A percentile compares a stretch with the other conserved stretches of the same genome.
These are phyloP conservation scores for Penicillium sp. DNA, from an alignment of 2,329 filamentous ascomycete species.

Conservation along the genomic window DNA sequence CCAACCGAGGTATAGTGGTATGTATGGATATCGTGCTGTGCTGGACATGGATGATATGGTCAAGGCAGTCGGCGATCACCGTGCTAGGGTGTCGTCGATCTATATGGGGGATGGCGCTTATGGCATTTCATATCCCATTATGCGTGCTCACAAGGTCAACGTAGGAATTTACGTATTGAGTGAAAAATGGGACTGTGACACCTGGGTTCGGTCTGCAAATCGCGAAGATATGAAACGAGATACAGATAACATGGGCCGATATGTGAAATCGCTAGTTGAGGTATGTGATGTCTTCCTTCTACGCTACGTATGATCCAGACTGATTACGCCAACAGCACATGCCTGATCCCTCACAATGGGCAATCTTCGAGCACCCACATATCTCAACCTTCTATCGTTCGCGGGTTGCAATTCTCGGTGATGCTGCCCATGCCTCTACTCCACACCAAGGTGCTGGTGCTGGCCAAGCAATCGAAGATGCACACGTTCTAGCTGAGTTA, in stretches of 20 bases:
- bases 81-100: slow-evolving; percentile 34
- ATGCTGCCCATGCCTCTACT: slow-evolving; percentile 45
- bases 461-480: slow-evolving; percentile 45
- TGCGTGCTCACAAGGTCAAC: slow-evolving; percentile 38
- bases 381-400: slow-evolving; percentile 36
- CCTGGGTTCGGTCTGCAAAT: slow-evolving; percentile 35
- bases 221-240: slow-evolving; percentile 36
- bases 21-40: slow-evolving; percentile 40
- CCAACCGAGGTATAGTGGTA: slow-evolving; percentile 36
- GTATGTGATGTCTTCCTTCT: slow-evolving; percentile 16
- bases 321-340: slow-evolving; percentile 24
- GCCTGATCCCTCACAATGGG: slow-evolving; percentile 41
- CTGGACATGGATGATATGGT: slow-evolving; percentile 40
- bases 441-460: slow-evolving; percentile 45
- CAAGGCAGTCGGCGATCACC: slow-evolving; percentile 36
- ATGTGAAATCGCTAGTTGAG: slow-evolving; percentile 32
- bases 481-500: slow-evolving; percentile 47
- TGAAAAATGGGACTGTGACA: slow-evolving; percentile 34
- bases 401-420: slow-evolving; percentile 38
- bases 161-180: slow-evolving; percentile 34
- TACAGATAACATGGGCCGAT: slow-evolving; percentile 31
- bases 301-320: not conserved
- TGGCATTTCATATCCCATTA: slow-evolving; percentile 40
- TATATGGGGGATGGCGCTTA: slow-evolving; percentile 38
- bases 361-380: slow-evolving; percentile 39